A percentile compares a stretch with the other conserved stretches of the same genome.
phyloP scores from a whole-genome alignment of 306 rosid genomes.

The Coriaria nepalensis region DNA sequence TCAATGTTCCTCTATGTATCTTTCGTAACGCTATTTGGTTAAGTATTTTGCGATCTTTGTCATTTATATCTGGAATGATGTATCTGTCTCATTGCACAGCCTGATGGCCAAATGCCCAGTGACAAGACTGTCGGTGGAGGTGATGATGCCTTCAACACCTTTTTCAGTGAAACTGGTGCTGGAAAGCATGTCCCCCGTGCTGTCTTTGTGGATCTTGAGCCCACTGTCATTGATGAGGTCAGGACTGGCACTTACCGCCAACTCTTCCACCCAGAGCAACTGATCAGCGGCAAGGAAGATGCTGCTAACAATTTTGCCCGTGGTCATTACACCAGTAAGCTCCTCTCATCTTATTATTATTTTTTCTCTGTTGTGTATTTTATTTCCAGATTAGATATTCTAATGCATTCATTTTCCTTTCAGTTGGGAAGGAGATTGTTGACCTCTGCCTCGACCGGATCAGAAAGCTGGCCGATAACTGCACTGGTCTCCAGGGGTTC shows the following conservation, averaged over 20 bases:
- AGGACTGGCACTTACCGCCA: constrained; percentile 73
- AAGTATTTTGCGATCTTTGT: too few relatives aligned
- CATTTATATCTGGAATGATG: neutral
- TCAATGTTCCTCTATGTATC: too few relatives aligned
- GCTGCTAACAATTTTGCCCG: constrained; percentile 85
- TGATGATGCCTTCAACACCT: constrained; percentile 77
- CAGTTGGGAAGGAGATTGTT: constrained; percentile 83
- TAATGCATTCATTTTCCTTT: neutral
- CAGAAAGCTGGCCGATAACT: constrained; percentile 69
- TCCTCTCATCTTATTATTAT: neutral
- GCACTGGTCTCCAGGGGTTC: constrained; percentile 83
- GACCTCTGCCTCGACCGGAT: constrained; percentile 72
- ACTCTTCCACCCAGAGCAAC: constrained; percentile 72
- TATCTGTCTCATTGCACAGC: constrained; percentile 16
- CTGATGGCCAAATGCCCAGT: constrained; percentile 78
- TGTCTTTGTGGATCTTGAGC: constrained; percentile 72
- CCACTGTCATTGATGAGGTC: constrained; percentile 70
- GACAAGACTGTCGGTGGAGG: constrained; percentile 65
- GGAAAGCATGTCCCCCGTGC: constrained; percentile 84
- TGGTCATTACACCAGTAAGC: constrained; percentile 67
- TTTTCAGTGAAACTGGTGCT: constrained; percentile 76
- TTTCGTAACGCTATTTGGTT: too few relatives aligned
- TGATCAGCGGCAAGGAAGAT: constrained; percentile 73
- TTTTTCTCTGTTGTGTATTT: neutral
- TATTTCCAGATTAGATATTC: neutral